Evolutionary conservation across 2,329 filamentous ascomycete species (phyloP).

Genomic region (Aspergillus udagawae): DNA sequence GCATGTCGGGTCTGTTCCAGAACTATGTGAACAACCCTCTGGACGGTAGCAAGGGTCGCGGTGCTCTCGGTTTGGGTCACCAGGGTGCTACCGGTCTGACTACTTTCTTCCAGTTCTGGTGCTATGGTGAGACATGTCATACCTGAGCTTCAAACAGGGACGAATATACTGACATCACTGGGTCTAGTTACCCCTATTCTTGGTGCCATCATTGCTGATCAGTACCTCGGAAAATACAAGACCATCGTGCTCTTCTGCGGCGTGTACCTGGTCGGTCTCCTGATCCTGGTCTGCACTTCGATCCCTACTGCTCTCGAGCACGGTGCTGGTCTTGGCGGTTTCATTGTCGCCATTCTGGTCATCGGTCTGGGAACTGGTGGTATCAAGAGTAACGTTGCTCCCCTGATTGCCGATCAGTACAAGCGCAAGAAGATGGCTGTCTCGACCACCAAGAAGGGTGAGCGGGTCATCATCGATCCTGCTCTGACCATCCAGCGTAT

Average conservation of each 20-base stretch:
- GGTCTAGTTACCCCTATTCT: conserved; percentile 51
- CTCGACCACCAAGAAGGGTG: conserved; percentile 41
- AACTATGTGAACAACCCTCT: conserved; percentile 50
- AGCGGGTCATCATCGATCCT: conserved; percentile 63
- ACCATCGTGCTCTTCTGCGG: conserved; percentile 55
- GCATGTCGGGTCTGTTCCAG: conserved; percentile 52
- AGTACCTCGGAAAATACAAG: conserved; percentile 59
- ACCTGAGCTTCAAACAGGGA: neutral
- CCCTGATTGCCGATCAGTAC: conserved; percentile 64
- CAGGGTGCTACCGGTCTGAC: conserved; percentile 47
- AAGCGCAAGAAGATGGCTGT: conserved; percentile 52
- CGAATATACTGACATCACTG: conserved; percentile 1
- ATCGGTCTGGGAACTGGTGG: conserved; percentile 65
- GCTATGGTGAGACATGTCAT: conserved; percentile 37
- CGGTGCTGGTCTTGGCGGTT: conserved; percentile 51
- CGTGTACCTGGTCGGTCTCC: conserved; percentile 56
- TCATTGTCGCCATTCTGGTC: conserved; percentile 55
- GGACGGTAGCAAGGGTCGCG: conserved; percentile 36
- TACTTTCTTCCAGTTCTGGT: conserved; percentile 55
- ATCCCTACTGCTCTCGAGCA: conserved; percentile 49
- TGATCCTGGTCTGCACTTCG: conserved; percentile 54
- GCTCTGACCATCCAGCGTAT: conserved; percentile 63
- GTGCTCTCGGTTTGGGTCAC: conserved; percentile 43
- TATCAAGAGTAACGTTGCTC: conserved; percentile 64
- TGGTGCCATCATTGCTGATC: conserved; percentile 57